Percentiles rank a stretch among this genome's conserved stretches.
Conservation (phyloP, 805 yeast species). For the Candida insectalens region DNA sequence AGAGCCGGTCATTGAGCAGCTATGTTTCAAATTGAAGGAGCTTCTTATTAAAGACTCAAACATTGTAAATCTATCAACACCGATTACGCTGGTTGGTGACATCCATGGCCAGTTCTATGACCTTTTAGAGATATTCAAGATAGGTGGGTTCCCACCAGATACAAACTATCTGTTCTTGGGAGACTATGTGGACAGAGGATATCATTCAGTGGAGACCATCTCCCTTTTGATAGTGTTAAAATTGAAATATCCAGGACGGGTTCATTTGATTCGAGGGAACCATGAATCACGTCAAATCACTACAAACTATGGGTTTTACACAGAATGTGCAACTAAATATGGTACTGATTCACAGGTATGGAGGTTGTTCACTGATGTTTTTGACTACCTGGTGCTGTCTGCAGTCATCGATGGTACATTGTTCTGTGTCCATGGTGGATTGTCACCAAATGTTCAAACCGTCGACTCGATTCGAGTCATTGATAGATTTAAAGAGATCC, state of each 20-base stretch:
- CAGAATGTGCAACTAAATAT: constrained; percentile 88
- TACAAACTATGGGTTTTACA: constrained; percentile 92
- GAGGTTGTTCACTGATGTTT: constrained; percentile 83
- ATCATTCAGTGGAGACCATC: constrained; percentile 89
- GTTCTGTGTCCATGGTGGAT: constrained; percentile 95
- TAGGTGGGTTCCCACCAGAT: constrained; percentile 89
- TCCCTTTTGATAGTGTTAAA: constrained; percentile 73
- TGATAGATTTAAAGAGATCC: constrained; percentile 89
- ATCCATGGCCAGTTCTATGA: constrained; percentile 98
- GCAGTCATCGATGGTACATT: constrained; percentile 85
- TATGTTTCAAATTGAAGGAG: constrained; percentile 78
- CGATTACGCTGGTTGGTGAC: constrained; percentile 94
- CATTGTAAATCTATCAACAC: constrained; percentile 74
- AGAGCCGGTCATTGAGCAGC: constrained; percentile 57
- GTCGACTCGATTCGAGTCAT: constrained; percentile 85
- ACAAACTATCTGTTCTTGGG: constrained; percentile 91
- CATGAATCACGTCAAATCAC: constrained; percentile 97
- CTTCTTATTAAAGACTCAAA: constrained; percentile 73
- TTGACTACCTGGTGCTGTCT: constrained; percentile 81
- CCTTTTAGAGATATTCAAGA: constrained; percentile 80
- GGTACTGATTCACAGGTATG: constrained; percentile 69
- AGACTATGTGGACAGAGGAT: constrained; percentile 94
- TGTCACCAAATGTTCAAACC: constrained; percentile 91
- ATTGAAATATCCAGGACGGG: constrained; percentile 78
- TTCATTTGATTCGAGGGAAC: constrained; percentile 81